phyloP scores from a whole-genome alignment of 345 rosid genomes.

The Corymbia maculata region DNA sequence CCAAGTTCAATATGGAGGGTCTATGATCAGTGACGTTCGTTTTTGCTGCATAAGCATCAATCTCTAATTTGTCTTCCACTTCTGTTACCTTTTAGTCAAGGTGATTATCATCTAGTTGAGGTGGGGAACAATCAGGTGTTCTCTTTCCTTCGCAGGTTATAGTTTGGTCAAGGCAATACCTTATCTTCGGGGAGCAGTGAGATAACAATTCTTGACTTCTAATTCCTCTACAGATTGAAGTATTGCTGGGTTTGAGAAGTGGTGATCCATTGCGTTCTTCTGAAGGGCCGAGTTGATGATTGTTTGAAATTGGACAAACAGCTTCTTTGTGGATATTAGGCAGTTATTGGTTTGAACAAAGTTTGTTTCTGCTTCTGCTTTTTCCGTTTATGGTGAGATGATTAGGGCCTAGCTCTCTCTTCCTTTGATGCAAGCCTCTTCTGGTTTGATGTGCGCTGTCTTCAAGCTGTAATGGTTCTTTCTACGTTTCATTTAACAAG shows the following conservation, averaged over 20 bases:
- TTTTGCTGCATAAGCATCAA: no score
- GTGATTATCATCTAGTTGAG: no score
- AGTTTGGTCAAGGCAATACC: no score
- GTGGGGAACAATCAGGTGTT: no score
- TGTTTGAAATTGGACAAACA: neutral
- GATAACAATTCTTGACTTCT: no score
- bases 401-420: neutral
- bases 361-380: neutral
- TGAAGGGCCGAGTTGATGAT: neutral
- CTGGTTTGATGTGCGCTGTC: neutral
- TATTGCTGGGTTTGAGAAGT: neutral
- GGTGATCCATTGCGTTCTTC: neutral
- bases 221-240: no score
- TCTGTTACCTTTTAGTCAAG: no score
- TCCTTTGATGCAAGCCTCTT: neutral
- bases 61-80: no score
- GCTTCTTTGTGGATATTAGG: neutral
- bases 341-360: neutral
- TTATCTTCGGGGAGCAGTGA: no score
- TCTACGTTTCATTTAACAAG: neutral
- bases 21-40: no score
- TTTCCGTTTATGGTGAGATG: neutral
- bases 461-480: neutral
- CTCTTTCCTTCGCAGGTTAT: no score
- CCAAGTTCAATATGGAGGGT: no score